Base-by-base conservation (phyloP, 1,284 basidiomycete genomes). In the Tremellales sp. region DNA sequence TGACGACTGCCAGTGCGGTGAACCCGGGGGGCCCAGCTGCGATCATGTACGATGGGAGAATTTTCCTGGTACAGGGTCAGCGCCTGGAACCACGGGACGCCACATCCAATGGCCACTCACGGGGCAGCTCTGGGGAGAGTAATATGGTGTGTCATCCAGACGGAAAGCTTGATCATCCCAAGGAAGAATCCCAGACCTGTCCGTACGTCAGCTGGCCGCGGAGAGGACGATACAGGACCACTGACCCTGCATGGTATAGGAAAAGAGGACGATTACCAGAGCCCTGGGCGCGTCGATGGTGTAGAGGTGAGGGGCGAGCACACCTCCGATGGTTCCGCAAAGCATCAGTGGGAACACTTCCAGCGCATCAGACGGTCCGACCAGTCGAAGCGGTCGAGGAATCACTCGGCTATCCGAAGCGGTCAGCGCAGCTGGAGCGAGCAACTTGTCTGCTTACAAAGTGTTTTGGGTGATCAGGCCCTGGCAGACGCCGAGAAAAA, bases 11-110 rank as follows among this genome's bases (percentile, higher is more conserved):
- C 6, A 58, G 40, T 12, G 54, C 53, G 12, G 59, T 56, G 45
- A 61, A 61, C 25, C 57, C 59, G 2, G 59, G 57, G 2, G 53
- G 53, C 9, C 59, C 58, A 19, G 49, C 51, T 9, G 53, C 50
- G 21, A 58, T 51, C 39, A 53, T 45, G 41, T 54, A 50, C 4
- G 50, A 45, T 9, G 47, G 50, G 26, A 56, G 28, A 3, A 39
- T 37, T 18, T 51, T 48, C 12, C 49, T 48, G 39, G 12, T n/a
- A 7, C 8, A 14, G 4, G 31, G 26, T n/a, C 24, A 36, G 19
- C 4, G 12, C 16, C 19, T 32, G 31, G 5, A n/a, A 24, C n/a
- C 22, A 31, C 22, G 14, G 27, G n/a, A n/a, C n/a, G n/a, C n/a
- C n/a, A n/a, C n/a, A 37, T 5, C n/a, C 5, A 16, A 27, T 28